Conservation (phyloP, 176 grass and related monocot species). For the Hordeum vulgare region DNA sequence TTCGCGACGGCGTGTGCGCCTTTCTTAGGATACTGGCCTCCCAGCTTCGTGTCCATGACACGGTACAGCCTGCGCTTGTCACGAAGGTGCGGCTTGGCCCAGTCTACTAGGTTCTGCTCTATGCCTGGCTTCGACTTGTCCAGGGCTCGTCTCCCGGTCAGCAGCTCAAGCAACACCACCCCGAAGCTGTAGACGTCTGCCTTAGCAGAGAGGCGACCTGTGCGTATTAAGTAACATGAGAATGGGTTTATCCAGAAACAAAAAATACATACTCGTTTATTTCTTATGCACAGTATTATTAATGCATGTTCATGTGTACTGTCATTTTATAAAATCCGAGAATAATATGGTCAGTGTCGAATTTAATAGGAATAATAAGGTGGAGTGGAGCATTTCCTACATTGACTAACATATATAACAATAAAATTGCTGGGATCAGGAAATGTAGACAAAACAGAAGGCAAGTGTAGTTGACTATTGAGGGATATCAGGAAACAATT, state of each 20-base stretch:
- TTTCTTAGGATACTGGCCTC: slow-evolving; percentile 78
- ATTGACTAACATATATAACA: background rate
- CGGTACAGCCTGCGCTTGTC: slow-evolving; percentile 76
- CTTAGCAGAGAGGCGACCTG: slow-evolving; percentile 82
- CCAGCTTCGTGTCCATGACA: slow-evolving; percentile 70
- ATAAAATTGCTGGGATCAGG: background rate
- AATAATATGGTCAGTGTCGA: background rate
- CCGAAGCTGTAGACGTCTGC: slow-evolving; percentile 93
- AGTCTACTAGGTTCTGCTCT: slow-evolving; percentile 78
- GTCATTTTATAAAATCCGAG: background rate
- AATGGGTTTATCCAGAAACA: background rate
- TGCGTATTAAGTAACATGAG: slow-evolving; percentile 18
- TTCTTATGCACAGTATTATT: background rate
- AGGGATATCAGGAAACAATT: background rate
- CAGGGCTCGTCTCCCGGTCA: slow-evolving; percentile 58
- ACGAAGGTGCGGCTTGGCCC: slow-evolving; percentile 53
- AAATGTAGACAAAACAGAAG: background rate
- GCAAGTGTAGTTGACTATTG: background rate
- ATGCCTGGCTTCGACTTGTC: slow-evolving; percentile 59
- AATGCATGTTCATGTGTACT: background rate
- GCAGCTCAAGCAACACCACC: slow-evolving; percentile 74
- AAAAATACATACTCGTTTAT: background rate
- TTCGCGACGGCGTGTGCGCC: slow-evolving; percentile 41
- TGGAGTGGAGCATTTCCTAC: background rate
- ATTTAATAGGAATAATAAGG: background rate